A percentile compares a stretch with the other conserved stretches of the same genome.
These are phyloP conservation scores for Corymbia citriodora DNA, from an alignment of 441 rosid genomes.

Conservation along the genomic window DNA sequence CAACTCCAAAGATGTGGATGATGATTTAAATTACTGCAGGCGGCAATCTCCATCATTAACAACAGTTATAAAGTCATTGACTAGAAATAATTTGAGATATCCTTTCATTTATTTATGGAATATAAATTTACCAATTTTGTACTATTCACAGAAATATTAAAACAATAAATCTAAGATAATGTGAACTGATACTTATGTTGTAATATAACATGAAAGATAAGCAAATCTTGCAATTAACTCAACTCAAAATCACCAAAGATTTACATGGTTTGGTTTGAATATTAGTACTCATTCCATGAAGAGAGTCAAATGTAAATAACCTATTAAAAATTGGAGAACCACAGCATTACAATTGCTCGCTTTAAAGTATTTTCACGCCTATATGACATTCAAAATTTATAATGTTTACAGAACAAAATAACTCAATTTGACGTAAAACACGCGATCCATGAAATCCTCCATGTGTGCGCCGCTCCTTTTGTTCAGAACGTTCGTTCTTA, in stretches of 20 bases:
- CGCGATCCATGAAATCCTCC: background rate
- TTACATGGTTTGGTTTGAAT: background rate
- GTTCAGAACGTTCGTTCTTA: background rate
- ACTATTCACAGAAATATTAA: background rate
- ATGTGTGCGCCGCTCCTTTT: background rate
- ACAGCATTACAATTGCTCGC: background rate
- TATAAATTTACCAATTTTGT: background rate
- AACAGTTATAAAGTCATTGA: background rate
- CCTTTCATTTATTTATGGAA: background rate
- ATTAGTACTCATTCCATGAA: accelerated
- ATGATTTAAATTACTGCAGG: background rate
- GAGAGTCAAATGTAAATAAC: background rate
- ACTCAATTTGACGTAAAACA: background rate
- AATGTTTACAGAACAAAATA: background rate
- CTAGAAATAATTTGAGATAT: background rate
- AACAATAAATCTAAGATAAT: background rate
- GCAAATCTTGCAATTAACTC: background rate
- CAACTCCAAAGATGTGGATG: background rate
- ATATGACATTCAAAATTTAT: background rate
- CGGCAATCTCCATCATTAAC: background rate
- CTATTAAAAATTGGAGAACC: background rate
- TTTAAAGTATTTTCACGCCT: background rate
- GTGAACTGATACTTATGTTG: background rate
- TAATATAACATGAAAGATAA: background rate
- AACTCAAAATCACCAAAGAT: background rate